Conservation (phyloP, 139 green algal genomes). For the Micractinium sp. region DNA sequence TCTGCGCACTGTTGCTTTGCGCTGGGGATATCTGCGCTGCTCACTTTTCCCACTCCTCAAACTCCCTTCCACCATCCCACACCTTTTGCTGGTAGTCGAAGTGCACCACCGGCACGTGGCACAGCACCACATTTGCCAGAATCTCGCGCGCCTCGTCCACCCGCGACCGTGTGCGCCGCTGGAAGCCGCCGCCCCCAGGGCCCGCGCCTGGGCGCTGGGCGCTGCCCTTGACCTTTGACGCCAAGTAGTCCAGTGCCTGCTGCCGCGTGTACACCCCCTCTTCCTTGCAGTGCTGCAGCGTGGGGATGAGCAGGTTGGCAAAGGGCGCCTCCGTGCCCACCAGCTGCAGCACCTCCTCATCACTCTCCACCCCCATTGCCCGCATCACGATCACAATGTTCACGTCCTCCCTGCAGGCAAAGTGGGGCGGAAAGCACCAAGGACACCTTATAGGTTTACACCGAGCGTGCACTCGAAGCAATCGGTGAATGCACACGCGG, state of each 20-base stretch:
- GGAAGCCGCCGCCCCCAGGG: conserved; percentile 14
- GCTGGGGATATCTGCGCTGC: too few species aligned
- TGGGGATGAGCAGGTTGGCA: conserved; percentile 63
- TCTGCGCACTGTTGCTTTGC: too few species aligned
- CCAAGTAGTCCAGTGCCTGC: conserved; percentile 96
- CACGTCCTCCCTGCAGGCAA: conserved; percentile 79
- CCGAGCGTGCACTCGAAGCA: too few species aligned
- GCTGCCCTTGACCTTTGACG: conserved; percentile 61
- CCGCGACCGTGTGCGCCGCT: conserved; percentile 50
- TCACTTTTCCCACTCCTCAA: background rate
- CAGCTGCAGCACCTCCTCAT: conserved; percentile 90
- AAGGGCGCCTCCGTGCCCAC: conserved; percentile 64
- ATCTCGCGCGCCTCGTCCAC: conserved; percentile 96
- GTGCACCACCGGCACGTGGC: conserved; percentile 87
- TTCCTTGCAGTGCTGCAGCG: conserved; percentile 80
- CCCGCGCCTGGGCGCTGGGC: conserved; percentile 37
- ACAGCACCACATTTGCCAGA: conserved; percentile 92
- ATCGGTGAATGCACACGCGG: too few species aligned
- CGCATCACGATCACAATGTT: conserved; percentile 91
- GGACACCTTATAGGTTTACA: too few species aligned
- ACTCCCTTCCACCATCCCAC: background rate
- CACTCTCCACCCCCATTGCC: conserved; percentile 95
- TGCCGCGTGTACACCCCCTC: conserved; percentile 86
- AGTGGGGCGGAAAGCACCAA: background rate
- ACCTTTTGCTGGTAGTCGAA: conserved; percentile 93